Percentiles rank a stretch among this genome's conserved stretches.
Evolutionary conservation across 495 filamentous ascomycete species (phyloP).

Genomic region (Aspergillus baeticus): DNA sequence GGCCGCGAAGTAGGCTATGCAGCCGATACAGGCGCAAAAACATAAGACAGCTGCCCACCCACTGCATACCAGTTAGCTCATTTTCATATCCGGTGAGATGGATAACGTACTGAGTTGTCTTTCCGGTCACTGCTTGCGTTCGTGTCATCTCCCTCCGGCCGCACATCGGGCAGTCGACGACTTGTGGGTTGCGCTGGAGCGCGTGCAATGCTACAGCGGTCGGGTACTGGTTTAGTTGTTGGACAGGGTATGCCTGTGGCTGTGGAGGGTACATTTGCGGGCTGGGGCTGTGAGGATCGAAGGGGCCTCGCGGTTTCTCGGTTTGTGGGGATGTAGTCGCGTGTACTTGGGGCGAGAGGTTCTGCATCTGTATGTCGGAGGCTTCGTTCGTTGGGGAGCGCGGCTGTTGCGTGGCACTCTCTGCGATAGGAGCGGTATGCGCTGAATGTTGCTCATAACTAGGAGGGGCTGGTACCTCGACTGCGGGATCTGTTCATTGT

Average conservation of each 20-base stretch:
- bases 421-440: neutral
- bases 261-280: conserved; percentile 1
- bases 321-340: neutral
- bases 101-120: conserved; percentile 48
- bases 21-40: conserved; percentile 49
- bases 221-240: conserved; percentile 29
- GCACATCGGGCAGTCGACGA: conserved; percentile 52
- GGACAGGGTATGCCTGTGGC: neutral
- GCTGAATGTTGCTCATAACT: neutral
- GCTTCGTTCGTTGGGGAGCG: neutral
- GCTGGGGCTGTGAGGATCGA: neutral
- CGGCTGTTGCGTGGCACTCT: neutral
- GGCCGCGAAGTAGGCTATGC: conserved; percentile 51
- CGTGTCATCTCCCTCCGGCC: conserved; percentile 47
- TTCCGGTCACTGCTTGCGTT: conserved; percentile 36
- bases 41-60: conserved; percentile 48
- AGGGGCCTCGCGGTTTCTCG: neutral
- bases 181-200: conserved; percentile 34
- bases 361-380: neutral
- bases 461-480: neutral
- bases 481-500: neutral
- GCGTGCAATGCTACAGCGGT: conserved; percentile 31
- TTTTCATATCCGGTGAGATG: neutral
- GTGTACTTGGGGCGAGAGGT: neutral
- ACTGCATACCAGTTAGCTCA: conserved; percentile 26